Evolutionary conservation across 2,329 filamentous ascomycete genomes (phyloP).

Genomic region (Calycina herbarum): DNA sequence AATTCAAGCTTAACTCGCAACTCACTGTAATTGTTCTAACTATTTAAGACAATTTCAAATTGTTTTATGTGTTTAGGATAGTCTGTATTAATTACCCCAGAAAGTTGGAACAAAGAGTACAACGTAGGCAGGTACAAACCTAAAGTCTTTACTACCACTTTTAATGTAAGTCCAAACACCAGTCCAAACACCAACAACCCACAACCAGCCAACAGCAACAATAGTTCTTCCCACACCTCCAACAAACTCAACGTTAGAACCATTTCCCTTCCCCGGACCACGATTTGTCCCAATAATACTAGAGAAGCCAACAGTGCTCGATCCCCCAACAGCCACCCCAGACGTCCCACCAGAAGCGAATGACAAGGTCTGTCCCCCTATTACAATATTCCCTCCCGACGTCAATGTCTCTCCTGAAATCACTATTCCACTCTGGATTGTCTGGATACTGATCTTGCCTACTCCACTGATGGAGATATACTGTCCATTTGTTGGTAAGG

Average conservation of each 20-base stretch:
- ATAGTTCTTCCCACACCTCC: neutral
- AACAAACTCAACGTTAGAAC: neutral
- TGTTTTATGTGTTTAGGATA: too few relatives aligned
- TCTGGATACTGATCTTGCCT: neutral
- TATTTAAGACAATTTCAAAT: too few relatives aligned
- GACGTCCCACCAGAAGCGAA: neutral
- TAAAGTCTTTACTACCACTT: neutral
- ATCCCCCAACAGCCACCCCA: neutral
- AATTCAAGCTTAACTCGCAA: too few relatives aligned
- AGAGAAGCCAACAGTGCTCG: neutral
- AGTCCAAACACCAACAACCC: neutral
- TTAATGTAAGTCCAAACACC: neutral
- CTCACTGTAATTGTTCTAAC: too few relatives aligned
- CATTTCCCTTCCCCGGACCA: neutral
- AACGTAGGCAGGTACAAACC: too few relatives aligned
- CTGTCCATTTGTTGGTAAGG: neutral
- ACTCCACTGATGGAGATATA: neutral
- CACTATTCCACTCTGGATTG: neutral
- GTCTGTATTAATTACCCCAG: too few relatives aligned
- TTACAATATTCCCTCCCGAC: neutral
- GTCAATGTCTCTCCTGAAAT: neutral
- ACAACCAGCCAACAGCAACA: neutral
- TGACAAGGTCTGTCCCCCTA: neutral
- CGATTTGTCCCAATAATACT: neutral
- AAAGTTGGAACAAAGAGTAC: too few relatives aligned